Conservation (phyloP, 2,329 filamentous ascomycete species). For the Diaporthe batatas region DNA sequence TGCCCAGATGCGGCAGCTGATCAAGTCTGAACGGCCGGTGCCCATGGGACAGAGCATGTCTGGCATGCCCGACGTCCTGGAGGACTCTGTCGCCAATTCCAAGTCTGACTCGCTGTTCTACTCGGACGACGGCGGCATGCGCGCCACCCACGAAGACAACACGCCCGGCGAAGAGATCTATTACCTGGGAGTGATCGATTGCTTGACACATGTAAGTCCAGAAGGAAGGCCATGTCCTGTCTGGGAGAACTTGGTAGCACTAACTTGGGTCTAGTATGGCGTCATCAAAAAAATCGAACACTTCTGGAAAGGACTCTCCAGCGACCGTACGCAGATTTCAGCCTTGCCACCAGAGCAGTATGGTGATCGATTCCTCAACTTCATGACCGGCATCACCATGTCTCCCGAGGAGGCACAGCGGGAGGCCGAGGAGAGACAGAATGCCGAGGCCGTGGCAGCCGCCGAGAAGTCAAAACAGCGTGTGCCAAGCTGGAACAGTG, state of each 20-base stretch:
- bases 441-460: conserved; percentile 59
- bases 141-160: conserved; percentile 92
- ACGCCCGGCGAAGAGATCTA: conserved; percentile 91
- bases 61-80: conserved; percentile 91
- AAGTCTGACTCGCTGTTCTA: conserved; percentile 86
- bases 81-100: conserved; percentile 78
- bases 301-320: conserved; percentile 94
- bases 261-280: conserved; percentile 75
- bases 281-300: conserved; percentile 95
- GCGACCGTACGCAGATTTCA: conserved; percentile 88
- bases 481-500: conserved; percentile 55
- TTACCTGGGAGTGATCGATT: conserved; percentile 98
- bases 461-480: conserved; percentile 51
- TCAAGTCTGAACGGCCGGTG: conserved; percentile 93
- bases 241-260: neutral
- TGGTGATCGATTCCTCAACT: conserved; percentile 92
- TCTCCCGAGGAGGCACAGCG: conserved; percentile 85
- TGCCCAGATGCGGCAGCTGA: conserved; percentile 89
- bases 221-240: neutral
- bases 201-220: conserved; percentile 88
- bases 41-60: conserved; percentile 86
- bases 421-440: conserved; percentile 71
- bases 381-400: conserved; percentile 92
- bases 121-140: conserved; percentile 91
- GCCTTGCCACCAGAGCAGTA: conserved; percentile 92